Evolutionary conservation across 2,329 filamentous ascomycete genomes (phyloP).

Genomic region (Annulohypoxylon truncatum): DNA sequence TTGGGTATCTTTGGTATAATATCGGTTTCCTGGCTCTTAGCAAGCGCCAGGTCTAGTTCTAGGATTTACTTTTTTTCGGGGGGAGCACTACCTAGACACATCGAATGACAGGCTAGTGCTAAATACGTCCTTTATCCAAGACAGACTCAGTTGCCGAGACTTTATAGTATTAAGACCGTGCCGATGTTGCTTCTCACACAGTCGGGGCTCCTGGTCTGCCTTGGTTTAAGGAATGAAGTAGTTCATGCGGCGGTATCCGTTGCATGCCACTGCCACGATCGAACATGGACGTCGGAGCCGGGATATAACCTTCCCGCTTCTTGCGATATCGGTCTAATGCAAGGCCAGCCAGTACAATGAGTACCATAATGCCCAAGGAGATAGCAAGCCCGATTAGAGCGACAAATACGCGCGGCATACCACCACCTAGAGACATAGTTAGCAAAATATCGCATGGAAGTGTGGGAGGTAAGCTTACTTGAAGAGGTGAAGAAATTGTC

Average conservation of each 20-base stretch:
- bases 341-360: conserved; percentile 81
- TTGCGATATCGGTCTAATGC: conserved; percentile 80
- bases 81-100: background rate
- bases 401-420: conserved; percentile 79
- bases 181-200: conserved; percentile 54
- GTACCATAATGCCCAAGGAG: conserved; percentile 79
- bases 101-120: background rate
- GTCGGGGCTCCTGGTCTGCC: conserved; percentile 62
- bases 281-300: conserved; percentile 76
- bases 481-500: conserved; percentile 76
- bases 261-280: conserved; percentile 69
- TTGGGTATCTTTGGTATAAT: conserved; percentile 45
- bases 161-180: background rate
- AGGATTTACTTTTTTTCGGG: conserved; percentile 4
- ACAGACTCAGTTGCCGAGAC: background rate
- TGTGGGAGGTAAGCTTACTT: conserved; percentile 60
- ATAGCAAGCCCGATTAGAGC: conserved; percentile 85
- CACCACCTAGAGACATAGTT: conserved; percentile 55
- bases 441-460: conserved; percentile 7
- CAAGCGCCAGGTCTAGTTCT: conserved; percentile 13
- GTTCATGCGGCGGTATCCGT: conserved; percentile 70
- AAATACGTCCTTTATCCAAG: conserved; percentile 8
- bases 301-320: conserved; percentile 81
- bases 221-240: conserved; percentile 65
- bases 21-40: conserved; percentile 28